Evolutionary conservation across 805 yeast genomes (phyloP).

Genomic region (Tetrapisispora arboricola): DNA sequence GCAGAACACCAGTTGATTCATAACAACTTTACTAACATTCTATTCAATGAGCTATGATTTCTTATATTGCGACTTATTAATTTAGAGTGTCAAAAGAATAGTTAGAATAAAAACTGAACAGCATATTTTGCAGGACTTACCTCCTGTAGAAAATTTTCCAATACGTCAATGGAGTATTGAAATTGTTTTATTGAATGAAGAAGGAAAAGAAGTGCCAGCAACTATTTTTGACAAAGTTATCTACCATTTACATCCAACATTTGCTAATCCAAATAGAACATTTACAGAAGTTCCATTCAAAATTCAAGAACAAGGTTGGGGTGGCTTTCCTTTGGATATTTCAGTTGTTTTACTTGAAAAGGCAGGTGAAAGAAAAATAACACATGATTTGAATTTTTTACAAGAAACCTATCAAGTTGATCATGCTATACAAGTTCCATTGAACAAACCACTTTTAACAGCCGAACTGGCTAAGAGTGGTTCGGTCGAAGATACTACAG

Average conservation of each 20-base stretch:
- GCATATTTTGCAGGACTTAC: slow-evolving; percentile 66
- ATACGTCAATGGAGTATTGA: slow-evolving; percentile 89
- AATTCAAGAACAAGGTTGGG: slow-evolving; percentile 95
- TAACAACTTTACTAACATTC: not conserved
- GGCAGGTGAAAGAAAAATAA: slow-evolving; percentile 77
- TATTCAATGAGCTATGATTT: not conserved
- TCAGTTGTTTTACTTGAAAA: slow-evolving; percentile 69
- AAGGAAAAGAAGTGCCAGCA: slow-evolving; percentile 80
- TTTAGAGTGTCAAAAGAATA: slow-evolving; percentile 57
- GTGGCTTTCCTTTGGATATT: slow-evolving; percentile 86
- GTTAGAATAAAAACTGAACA: slow-evolving; percentile 82
- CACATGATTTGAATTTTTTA: slow-evolving; percentile 81
- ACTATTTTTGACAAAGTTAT: slow-evolving; percentile 84
- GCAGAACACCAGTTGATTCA: too few relatives aligned
- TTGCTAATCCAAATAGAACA: slow-evolving; percentile 76
- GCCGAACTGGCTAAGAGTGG: slow-evolving; percentile 74
- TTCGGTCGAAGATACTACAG: slow-evolving; percentile 48
- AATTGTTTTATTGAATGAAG: slow-evolving; percentile 61
- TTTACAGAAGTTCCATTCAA: slow-evolving; percentile 75
- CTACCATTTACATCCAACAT: slow-evolving; percentile 90
- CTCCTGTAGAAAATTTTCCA: slow-evolving; percentile 85
- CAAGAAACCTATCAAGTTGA: slow-evolving; percentile 69
- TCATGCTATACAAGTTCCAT: slow-evolving; percentile 67
- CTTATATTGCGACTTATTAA: not conserved
- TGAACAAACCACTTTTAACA: slow-evolving; percentile 61